phyloP scores from a whole-genome alignment of 106 monocot genomes.

The Xerophyta viscosa region DNA sequence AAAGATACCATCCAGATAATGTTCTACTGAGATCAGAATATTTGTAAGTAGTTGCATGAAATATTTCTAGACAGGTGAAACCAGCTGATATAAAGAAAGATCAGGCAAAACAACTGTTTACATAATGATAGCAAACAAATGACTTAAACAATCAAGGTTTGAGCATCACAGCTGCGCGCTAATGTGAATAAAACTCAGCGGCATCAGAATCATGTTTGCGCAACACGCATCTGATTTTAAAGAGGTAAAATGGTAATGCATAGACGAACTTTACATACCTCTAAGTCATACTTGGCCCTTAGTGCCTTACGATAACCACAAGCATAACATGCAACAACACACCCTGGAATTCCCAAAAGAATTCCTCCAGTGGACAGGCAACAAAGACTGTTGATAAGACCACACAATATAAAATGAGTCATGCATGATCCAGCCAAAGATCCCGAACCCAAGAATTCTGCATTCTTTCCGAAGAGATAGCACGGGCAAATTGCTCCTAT shows the following conservation, averaged over 20 bases:
- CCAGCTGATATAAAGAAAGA: no score
- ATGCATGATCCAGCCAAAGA: slow-evolving; percentile 71
- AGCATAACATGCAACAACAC: slow-evolving; percentile 78
- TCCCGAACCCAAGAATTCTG: slow-evolving; percentile 82
- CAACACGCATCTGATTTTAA: not conserved
- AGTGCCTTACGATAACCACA: slow-evolving; percentile 66
- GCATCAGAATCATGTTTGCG: no score
- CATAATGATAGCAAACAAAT: no score
- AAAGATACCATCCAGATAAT: no score
- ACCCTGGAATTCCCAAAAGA: slow-evolving; percentile 57
- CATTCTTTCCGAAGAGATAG: slow-evolving; percentile 84
- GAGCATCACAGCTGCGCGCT: no score
- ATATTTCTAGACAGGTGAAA: no score
- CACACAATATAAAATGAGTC: slow-evolving; percentile 79
- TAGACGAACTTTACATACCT: slow-evolving; percentile 18
- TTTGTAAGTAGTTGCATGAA: no score
- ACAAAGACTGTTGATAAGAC: slow-evolving; percentile 66
- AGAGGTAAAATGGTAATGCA: not conserved
- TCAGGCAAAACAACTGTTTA: no score
- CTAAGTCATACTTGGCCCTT: slow-evolving; percentile 57
- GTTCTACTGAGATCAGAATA: no score
- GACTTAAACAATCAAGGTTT: no score
- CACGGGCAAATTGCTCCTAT: slow-evolving; percentile 81
- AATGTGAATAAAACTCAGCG: no score
- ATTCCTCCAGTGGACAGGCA: slow-evolving; percentile 65